Conservation (phyloP, 108 stramenopile species). For the Mayamaea pseudoterrestris region DNA sequence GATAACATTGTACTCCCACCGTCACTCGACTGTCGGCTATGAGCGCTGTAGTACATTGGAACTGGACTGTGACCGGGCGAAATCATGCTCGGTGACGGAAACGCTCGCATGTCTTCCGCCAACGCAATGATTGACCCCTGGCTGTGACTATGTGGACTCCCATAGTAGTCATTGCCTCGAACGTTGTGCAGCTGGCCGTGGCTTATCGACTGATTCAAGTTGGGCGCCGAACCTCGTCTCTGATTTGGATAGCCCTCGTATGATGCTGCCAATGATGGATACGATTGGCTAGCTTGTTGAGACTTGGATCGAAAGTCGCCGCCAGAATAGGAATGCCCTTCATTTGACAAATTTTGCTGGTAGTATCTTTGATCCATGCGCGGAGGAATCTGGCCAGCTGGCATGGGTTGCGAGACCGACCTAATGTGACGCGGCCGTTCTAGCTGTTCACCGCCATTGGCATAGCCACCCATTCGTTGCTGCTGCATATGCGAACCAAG, state of each 20-base stretch:
- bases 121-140: too few species aligned
- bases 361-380: neutral
- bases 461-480: conserved; percentile 7
- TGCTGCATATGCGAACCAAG: conserved; percentile 12
- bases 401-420: conserved; percentile 7
- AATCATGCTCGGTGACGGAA: neutral
- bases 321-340: too few species aligned
- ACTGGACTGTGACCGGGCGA: conserved; percentile 1
- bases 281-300: too few species aligned
- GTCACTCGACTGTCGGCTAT: neutral
- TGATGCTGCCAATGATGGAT: too few species aligned
- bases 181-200: too few species aligned
- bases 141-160: too few species aligned
- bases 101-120: neutral
- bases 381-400: conserved; percentile 1
- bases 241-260: too few species aligned
- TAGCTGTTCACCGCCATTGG: neutral
- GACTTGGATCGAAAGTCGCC: too few species aligned
- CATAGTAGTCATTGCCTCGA: too few species aligned
- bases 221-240: neutral
- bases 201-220: too few species aligned
- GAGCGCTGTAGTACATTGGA: neutral
- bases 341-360: neutral
- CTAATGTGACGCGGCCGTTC: conserved; percentile 7
- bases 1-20: too few species aligned